Evolutionary conservation across 2,329 filamentous ascomycete species (phyloP).

Genomic region (Apiospora rasikravindrae): DNA sequence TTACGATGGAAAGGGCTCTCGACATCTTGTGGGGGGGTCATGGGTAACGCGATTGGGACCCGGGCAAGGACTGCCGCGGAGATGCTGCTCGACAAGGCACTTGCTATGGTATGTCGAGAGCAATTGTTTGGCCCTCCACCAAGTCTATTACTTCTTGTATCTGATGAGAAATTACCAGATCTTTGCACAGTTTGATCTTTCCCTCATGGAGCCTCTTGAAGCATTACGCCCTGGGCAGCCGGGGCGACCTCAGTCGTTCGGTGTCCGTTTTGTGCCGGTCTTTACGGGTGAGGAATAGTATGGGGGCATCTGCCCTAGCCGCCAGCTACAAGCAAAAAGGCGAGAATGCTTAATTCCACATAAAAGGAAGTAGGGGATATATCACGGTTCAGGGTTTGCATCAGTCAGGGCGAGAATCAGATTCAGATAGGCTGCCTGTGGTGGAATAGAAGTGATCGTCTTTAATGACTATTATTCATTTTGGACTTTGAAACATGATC

Average conservation of each 20-base stretch:
- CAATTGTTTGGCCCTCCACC: no score
- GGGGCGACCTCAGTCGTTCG: neutral
- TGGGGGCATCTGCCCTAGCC: neutral
- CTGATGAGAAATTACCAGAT: neutral
- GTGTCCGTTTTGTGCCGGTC: neutral
- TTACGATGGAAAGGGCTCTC: conserved; percentile 41
- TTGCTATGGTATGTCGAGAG: conserved; percentile 42
- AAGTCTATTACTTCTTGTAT: neutral
- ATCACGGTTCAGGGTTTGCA: neutral
- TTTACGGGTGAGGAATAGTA: neutral
- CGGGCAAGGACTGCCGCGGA: conserved; percentile 46
- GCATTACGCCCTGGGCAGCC: neutral
- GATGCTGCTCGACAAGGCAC: conserved; percentile 48
- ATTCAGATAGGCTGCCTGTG: neutral
- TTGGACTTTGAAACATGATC: no score
- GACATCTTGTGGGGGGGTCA: conserved; percentile 28
- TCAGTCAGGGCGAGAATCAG: neutral
- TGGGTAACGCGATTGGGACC: conserved; percentile 43
- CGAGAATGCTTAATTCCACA: neutral
- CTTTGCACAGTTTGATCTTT: conserved; percentile 28
- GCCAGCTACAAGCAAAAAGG: neutral
- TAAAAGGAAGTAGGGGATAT: no score
- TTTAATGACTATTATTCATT: neutral
- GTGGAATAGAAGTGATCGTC: neutral
- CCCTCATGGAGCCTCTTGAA: conserved; percentile 27